phyloP scores from a whole-genome alignment of 495 filamentous ascomycete genomes.

The Recurvomyces mirabilis region DNA sequence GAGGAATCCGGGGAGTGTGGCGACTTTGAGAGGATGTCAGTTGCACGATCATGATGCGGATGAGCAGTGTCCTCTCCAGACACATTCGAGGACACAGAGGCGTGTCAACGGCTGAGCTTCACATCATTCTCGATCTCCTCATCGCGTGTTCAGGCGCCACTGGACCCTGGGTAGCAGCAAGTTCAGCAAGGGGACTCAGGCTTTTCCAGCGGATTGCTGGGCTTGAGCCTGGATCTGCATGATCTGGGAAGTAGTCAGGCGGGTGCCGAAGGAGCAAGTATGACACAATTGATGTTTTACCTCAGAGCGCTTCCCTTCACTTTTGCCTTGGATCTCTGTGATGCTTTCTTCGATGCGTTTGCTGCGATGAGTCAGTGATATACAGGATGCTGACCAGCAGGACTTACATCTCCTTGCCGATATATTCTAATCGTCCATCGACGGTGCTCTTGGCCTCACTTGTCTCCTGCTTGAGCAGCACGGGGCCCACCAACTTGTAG shows the following conservation, averaged over 20 bases:
- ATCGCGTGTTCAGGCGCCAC: no score
- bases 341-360: slow-evolving; percentile 76
- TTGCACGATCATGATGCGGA: no score
- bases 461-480: slow-evolving; percentile 89
- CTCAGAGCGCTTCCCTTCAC: slow-evolving; percentile 69
- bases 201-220: slow-evolving; percentile 7
- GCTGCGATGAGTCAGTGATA: slow-evolving; percentile 35
- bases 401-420: slow-evolving; percentile 80
- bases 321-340: slow-evolving; percentile 63
- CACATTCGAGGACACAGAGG: no score
- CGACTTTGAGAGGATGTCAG: no score
- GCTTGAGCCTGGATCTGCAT: slow-evolving; percentile 12
- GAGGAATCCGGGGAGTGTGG: no score
- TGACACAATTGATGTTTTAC: slow-evolving; percentile 29
- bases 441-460: slow-evolving; percentile 80
- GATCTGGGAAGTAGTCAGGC: slow-evolving; percentile 4
- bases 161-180: no score
- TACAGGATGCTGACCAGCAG: neutral
- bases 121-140: no score
- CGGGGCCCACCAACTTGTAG: slow-evolving; percentile 89
- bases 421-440: slow-evolving; percentile 80
- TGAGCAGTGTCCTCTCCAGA: no score
- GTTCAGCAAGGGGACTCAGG: no score
- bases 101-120: no score
- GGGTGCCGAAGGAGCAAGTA: neutral